Evolutionary conservation across 305 asterid species (phyloP), one percentile per base, ranked within the genome.

Genomic region (Rubia tinctorum): DNA sequence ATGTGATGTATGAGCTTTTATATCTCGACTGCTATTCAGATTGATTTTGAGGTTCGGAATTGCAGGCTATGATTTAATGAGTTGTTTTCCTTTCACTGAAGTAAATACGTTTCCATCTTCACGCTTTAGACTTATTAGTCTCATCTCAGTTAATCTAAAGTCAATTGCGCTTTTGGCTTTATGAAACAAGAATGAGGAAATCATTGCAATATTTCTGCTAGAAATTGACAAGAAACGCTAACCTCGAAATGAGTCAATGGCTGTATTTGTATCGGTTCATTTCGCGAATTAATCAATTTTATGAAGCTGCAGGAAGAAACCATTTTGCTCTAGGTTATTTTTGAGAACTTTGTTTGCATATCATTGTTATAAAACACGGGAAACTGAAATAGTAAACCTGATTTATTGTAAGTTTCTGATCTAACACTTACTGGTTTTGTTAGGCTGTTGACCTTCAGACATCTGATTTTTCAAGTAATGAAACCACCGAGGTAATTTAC

Each of bases 391-490:
- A 45, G 10, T 59, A 22, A 11, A 12, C 27, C 59, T 62, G n/a
- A 18, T 25, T 63, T 53, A 23, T 43, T 74, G 34, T 66, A 40
- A 68, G 64, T 60, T 62, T 69, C 66, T 71, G 44, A 79, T 71
- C 37, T 5, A 17, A 37, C 69, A 25, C 17, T 71, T n/a, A 43
- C 61, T 77, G 51, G 49, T 72, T 82, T 39, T 64, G 75, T 77
- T 70, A 95, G 99, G 99, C 97, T 74, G 99, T 95, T 68, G 84
- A 95, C 71, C 91, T 95, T 69, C 79, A 88, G 84, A 84, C 86
- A 77, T 82, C 90, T n/a, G 89, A 85, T 80, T 76, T 74, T 73
- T 82, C 94, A 65, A 78, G 62, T 76, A 22, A 77, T 37, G 82
- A 68, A 65, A 81, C 82, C 20, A 71, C 67, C 40, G 81, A 87